Evolutionary conservation across 2,329 filamentous ascomycete genomes (phyloP), one percentile per base, ranked within the genome.

Genomic region (Colletotrichum godetiae): DNA sequence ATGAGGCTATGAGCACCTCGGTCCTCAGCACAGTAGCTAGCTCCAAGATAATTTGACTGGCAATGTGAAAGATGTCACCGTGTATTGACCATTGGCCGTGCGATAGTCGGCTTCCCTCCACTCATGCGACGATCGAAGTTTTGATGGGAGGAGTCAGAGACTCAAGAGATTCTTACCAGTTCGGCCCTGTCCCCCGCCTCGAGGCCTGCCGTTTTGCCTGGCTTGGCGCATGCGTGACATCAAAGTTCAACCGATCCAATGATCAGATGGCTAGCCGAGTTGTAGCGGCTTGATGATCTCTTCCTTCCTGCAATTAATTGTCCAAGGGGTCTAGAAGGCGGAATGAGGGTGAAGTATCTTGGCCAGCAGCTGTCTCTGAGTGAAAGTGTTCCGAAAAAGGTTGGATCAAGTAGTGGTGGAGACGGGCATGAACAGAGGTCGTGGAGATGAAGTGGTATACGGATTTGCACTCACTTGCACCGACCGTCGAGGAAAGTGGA

Each of bases 101-200:
- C 67, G 67, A 73, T 73, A 65, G 35, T 31, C 24, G 59, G 27
- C 56, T 35, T 46, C 49, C 67, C 33, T 73, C 70, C 70, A 73
- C 70, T 65, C 19, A 56, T 61, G 70, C 56, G 70, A 73, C 70
- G 70, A 73, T 73, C 67, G 67, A 70, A 57, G 67, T 70, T 66
- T 66, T 59, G 68, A 55, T 60, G 13, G 46, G 12, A 37, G 63
- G 55, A 49, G 56, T 60, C 46, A 73, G 68, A 70, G 67, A 31
- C 37, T 60, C 46, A 70, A 70, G 68, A 70, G 67, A 31, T 57
- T 53, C 22, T 55, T 46, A 29, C 37, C 49, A 49, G 33, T 55
- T 49, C 42, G 42, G 42, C 19, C 15, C 15, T 49, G 15, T 49
- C 42, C 55, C 42, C 27, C 46, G 22, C 31, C 55, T 29, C 29